These are phyloP conservation scores for Mytilinidion resinicola DNA, from an alignment of 495 filamentous ascomycete species.

Conservation along the genomic window DNA sequence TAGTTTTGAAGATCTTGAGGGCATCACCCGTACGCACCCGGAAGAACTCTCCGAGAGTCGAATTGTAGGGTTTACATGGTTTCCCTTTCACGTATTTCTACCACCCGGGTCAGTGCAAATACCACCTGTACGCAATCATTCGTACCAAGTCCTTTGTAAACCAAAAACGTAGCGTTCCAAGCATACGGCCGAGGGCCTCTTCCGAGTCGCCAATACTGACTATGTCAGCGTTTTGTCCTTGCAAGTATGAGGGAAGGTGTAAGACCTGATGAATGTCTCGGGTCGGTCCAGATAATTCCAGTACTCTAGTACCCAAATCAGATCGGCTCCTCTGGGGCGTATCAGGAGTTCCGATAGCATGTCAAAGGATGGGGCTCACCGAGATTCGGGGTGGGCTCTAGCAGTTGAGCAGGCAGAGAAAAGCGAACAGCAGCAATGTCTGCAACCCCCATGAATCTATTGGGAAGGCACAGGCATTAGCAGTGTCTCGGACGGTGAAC, in stretches of 20 bases:
- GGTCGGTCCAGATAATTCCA: constrained; percentile 97
- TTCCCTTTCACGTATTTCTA: constrained; percentile 97
- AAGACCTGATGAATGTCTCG: constrained; percentile 78
- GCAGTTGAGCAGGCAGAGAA: constrained; percentile 86
- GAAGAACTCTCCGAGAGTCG: constrained; percentile 95
- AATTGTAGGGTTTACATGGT: constrained; percentile 98
- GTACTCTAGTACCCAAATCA: constrained; percentile 58
- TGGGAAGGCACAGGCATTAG: not conserved
- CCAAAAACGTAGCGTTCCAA: constrained; percentile 92
- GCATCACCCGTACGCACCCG: constrained; percentile 51
- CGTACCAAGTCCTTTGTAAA: constrained; percentile 90
- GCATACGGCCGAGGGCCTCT: constrained; percentile 83
- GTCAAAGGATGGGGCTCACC: constrained; percentile 40
- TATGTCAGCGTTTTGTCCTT: constrained; percentile 32
- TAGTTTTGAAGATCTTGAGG: not conserved
- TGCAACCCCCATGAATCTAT: constrained; percentile 84
- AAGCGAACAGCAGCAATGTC: constrained; percentile 95
- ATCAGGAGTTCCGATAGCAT: not conserved
- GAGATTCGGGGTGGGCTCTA: constrained; percentile 92
- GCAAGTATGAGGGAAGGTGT: not conserved
- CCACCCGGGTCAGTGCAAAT: constrained; percentile 2
- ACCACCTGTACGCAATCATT: not conserved
- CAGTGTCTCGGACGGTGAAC: not conserved
- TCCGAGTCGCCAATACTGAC: constrained; percentile 87
- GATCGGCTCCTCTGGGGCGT: not conserved